Percentiles rank a stretch among this genome's conserved stretches.
Evolutionary conservation across 2,329 filamentous ascomycete genomes (phyloP).

Genomic region (Pleomassaria siparia): DNA sequence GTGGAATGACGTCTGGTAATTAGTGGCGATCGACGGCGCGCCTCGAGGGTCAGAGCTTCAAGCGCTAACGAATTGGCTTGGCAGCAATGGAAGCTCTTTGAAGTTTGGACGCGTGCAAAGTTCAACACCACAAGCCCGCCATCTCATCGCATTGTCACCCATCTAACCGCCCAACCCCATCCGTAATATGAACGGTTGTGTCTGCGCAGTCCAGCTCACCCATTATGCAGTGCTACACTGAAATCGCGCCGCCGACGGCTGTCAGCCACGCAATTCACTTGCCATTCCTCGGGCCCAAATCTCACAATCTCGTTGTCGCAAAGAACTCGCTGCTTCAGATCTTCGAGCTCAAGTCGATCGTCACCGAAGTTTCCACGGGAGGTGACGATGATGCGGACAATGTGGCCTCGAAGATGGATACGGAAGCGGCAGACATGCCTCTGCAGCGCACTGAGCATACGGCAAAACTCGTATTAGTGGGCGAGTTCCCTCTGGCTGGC

Average conservation of each 20-base stretch:
- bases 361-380: conserved; percentile 57
- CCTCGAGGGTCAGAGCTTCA: conserved; percentile 14
- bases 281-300: conserved; percentile 72
- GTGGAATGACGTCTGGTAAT: conserved; percentile 3
- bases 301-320: conserved; percentile 85
- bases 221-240: conserved; percentile 94
- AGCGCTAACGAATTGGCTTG: conserved; percentile 11
- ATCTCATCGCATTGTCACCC: not conserved
- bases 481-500: conserved; percentile 81
- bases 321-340: conserved; percentile 93
- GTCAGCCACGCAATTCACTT: conserved; percentile 84
- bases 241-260: conserved; percentile 90
- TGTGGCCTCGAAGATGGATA: conserved; percentile 49
- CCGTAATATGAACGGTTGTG: conserved; percentile 20
- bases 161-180: not conserved
- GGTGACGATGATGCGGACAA: conserved; percentile 46
- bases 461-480: conserved; percentile 79
- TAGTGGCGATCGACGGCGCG: conserved; percentile 6
- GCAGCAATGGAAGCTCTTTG: conserved; percentile 18
- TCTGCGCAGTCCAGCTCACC: conserved; percentile 1
- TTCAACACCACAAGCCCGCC: conserved; percentile 8
- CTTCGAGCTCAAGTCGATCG: conserved; percentile 71
- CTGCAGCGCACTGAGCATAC: conserved; percentile 65
- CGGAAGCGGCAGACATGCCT: conserved; percentile 47
- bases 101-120: conserved; percentile 12